Percentiles rank a stretch among this genome's conserved stretches.
Conservation (phyloP, 345 rosid species). For the Euphorbia pulcherrima region DNA sequence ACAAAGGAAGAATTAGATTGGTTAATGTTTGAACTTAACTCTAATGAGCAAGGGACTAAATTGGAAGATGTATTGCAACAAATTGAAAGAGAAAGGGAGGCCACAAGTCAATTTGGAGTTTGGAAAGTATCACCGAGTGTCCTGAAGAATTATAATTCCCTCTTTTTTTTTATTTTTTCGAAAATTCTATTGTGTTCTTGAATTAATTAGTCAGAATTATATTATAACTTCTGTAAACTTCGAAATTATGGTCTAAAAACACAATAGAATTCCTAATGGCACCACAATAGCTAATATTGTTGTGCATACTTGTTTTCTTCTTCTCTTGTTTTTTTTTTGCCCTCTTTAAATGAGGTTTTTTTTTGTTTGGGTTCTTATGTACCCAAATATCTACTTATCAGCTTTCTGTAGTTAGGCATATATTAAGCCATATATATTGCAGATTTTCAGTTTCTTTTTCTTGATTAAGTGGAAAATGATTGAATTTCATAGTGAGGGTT, state of each 20-base stretch:
- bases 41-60: conserved; percentile 28
- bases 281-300: too few species aligned
- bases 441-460: not conserved
- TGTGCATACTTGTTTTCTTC: too few species aligned
- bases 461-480: not conserved
- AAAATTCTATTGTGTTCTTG: too few species aligned
- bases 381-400: not conserved
- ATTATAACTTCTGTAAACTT: too few species aligned
- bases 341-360: conserved; percentile 6
- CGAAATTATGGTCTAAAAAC: too few species aligned
- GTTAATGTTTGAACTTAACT: conserved; percentile 45
- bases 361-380: not conserved
- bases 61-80: conserved; percentile 40
- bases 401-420: not conserved
- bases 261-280: too few species aligned
- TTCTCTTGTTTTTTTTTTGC: not conserved
- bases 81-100: conserved; percentile 36
- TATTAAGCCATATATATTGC: not conserved
- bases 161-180: not conserved
- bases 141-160: conserved; percentile 28
- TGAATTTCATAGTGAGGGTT: not conserved
- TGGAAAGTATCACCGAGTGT: conserved; percentile 63
- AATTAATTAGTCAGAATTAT: too few species aligned
- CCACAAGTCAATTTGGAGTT: conserved; percentile 12
- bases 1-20: conserved; percentile 63